Evolutionary conservation across 1,139 yeast genomes (phyloP).

Genomic region (Suhomyces anneliseae): DNA sequence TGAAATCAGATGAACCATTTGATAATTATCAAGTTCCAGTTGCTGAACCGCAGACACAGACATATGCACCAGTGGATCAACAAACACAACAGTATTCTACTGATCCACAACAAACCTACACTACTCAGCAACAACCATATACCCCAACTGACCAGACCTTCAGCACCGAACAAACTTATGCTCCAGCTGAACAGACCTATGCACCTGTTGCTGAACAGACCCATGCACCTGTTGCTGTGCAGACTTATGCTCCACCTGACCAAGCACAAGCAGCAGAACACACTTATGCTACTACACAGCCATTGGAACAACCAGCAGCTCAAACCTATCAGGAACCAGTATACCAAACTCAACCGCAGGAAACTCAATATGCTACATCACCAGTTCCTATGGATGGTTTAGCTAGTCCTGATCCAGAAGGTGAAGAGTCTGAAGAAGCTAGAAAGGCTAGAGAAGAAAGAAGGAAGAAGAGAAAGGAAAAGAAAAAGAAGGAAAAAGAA

Average conservation of each 20-base stretch:
- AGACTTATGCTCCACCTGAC: not conserved
- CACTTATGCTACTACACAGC: not conserved
- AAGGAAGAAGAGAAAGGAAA: slow-evolving; percentile 22
- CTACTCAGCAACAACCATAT: not conserved
- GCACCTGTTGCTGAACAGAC: too few species aligned
- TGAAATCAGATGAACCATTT: slow-evolving; percentile 27
- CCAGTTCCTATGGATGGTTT: not conserved
- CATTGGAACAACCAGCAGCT: not conserved
- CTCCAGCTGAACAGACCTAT: not conserved
- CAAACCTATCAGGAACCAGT: not conserved
- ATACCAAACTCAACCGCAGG: slow-evolving; percentile 1
- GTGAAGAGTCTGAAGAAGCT: slow-evolving; percentile 13
- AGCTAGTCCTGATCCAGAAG: slow-evolving; percentile 3
- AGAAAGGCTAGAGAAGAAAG: slow-evolving; percentile 15
- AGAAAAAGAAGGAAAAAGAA: slow-evolving; percentile 18
- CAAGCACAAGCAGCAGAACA: not conserved
- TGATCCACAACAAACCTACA: too few species aligned
- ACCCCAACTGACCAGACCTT: not conserved
- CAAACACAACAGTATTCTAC: not conserved
- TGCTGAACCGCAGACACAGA: slow-evolving; percentile 1
- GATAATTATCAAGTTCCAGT: slow-evolving; percentile 26
- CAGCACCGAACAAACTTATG: not conserved
- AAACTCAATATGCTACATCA: slow-evolving; percentile 2
- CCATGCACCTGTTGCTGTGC: not conserved
- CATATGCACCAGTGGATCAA: not conserved